A percentile compares a stretch with the other conserved stretches of the same genome.
phyloP scores from a whole-genome alignment of 1,139 yeast species.

The Suzukiozyma palmioleophila region DNA sequence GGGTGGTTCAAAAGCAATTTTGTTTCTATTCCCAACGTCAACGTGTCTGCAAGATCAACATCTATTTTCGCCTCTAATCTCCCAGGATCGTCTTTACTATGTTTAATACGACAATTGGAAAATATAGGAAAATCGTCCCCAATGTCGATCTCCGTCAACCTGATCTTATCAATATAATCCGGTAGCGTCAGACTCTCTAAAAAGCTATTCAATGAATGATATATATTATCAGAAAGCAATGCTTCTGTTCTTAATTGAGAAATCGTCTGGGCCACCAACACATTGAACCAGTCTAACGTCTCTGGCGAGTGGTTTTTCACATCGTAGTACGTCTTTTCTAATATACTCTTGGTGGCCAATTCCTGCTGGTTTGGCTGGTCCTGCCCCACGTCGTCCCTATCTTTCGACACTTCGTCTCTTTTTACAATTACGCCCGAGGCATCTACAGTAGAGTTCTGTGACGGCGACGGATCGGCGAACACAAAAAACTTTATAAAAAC shows the following conservation, averaged over 20 bases:
- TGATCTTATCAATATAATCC: conserved; percentile 73
- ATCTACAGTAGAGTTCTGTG: conserved; percentile 28
- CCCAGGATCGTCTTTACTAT: conserved; percentile 44
- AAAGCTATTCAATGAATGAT: conserved; percentile 65
- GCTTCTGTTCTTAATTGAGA: conserved; percentile 88
- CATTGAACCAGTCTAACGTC: conserved; percentile 95
- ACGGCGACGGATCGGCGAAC: conserved; percentile 64
- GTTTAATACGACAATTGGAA: conserved; percentile 82
- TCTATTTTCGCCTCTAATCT: conserved; percentile 88
- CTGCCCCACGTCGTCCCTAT: conserved; percentile 2
- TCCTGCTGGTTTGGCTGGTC: conserved; percentile 5
- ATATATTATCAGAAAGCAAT: conserved; percentile 72
- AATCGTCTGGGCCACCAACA: conserved; percentile 84
- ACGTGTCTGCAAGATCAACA: conserved; percentile 84
- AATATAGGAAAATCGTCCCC: conserved; percentile 96
- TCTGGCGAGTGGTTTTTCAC: conserved; percentile 85
- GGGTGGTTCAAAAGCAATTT: conserved; percentile 80
- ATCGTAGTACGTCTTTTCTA: conserved; percentile 90
- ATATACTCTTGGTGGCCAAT: conserved; percentile 40
- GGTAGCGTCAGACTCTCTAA: conserved; percentile 55
- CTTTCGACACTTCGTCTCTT: conserved; percentile 20
- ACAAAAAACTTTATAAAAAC: conserved; percentile 83
- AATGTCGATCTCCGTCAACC: conserved; percentile 81
- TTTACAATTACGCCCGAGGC: conserved; percentile 36
- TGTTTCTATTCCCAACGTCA: conserved; percentile 88